Percentiles rank a stretch among this genome's conserved stretches.
Evolutionary conservation across 768 basidiomycete genomes (phyloP).

Genomic region (Hygrocybe punicea): DNA sequence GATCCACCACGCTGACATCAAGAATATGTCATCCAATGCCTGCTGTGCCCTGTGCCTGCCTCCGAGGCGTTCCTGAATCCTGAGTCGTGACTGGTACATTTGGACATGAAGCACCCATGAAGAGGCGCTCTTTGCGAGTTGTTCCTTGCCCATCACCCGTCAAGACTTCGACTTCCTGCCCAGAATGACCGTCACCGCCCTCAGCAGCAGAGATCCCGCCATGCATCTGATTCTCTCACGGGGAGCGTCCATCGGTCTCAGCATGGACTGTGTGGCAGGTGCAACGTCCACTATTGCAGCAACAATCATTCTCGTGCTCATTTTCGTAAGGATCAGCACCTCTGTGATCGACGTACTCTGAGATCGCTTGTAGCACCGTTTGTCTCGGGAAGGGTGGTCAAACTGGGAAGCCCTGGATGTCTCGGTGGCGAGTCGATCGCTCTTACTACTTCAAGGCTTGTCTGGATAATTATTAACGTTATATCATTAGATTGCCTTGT

Average conservation of each 20-base stretch:
- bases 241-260: not conserved
- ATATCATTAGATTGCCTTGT: not conserved
- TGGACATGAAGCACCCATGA: too few species aligned
- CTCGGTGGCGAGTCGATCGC: not conserved
- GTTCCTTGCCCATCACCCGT: too few species aligned
- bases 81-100: too few species aligned
- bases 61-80: too few species aligned
- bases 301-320: not conserved
- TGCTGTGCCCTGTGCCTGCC: too few species aligned
- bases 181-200: too few species aligned
- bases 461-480: not conserved
- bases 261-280: not conserved
- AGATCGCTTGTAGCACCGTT: not conserved
- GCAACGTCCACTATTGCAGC: not conserved
- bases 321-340: not conserved
- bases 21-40: too few species aligned
- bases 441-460: not conserved
- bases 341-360: not conserved
- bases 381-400: not conserved
- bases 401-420: constrained; percentile 1
- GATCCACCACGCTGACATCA: too few species aligned
- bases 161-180: too few species aligned
- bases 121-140: too few species aligned
- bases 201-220: too few species aligned
- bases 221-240: too few species aligned